Base-by-base conservation (phyloP, 768 basidiomycete genomes). In the Hygrocybe punicea region DNA sequence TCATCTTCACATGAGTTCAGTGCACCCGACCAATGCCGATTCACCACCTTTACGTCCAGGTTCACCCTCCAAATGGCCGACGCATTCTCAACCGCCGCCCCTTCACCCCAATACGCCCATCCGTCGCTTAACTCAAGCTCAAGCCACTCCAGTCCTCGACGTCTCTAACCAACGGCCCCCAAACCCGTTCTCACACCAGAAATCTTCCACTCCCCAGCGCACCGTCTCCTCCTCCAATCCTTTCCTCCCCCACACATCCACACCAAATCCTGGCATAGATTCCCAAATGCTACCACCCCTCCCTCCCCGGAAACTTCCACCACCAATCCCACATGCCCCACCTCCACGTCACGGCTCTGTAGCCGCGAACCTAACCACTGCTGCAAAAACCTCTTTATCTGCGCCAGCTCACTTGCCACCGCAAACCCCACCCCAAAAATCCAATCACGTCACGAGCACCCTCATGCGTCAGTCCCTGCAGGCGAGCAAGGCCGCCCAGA, bases 381-480 rank as follows among this genome's bases (percentile, higher is more conserved):
- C 67, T 33, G 52, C 45, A 56, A 35, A 59, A 57, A 45, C 54
- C 50, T 33, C 53, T 11, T 33, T 39, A 52, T 47, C 58, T 61
- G 33, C 59, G 52, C 7, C 65, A 60, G 14, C 59, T 54, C 35
- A 47, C 25, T 34, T 19, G 14, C 35, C 63, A 17, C 58, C 63
- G 17, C 57, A 14, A 24, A 45, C 25, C n/a, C 53, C 13, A 24
- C 61, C n/a, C 55, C 60, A 33, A 45, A 60, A 57, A 1, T 52
- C 73, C 2, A 60, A 69, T 1, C 85, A 88, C 53, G 70, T 82
- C 25, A 84, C 83, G 21, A 86, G 83, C 10, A 77, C 80, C 0
- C 71, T 89, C n/a, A 89, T 89, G 73, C 80, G 81, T 58, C 88
- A 91, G 68, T 84, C 83, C 19, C 72, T 92, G 1, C 84, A 87